Evolutionary conservation across 441 rosid genomes (phyloP).

Genomic region (Populus hybrid): DNA sequence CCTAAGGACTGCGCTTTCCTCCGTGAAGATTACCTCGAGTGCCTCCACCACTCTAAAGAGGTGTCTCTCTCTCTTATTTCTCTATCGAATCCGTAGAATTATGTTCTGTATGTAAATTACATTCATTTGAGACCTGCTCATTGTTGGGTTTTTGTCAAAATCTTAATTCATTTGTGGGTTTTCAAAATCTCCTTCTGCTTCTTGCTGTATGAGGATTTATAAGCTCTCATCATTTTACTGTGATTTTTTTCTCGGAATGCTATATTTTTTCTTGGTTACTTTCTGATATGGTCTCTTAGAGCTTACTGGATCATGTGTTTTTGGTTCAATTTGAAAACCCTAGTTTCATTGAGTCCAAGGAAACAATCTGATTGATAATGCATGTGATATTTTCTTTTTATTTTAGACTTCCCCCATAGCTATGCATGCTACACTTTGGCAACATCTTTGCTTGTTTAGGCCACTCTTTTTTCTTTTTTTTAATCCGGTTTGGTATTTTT

Average conservation of each 20-base stretch:
- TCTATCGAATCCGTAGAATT: background rate
- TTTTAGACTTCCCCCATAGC: background rate
- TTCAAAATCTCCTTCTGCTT: too few species aligned
- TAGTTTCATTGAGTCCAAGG: too few species aligned
- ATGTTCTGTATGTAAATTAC: background rate
- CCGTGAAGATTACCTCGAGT: too few species aligned
- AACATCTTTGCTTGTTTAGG: background rate
- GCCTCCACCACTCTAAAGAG: conserved; percentile 94
- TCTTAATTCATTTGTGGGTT: too few species aligned
- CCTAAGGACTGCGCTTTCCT: too few species aligned
- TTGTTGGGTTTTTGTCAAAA: background rate
- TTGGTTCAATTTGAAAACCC: background rate
- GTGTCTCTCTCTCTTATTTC: conserved; percentile 25
- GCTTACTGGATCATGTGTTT: background rate
- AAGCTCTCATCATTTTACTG: too few species aligned
- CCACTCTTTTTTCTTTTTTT: background rate
- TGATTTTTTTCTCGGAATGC: background rate
- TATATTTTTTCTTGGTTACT: background rate
- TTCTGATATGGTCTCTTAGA: background rate
- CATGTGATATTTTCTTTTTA: background rate
- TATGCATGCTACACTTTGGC: background rate
- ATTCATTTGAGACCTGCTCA: background rate
- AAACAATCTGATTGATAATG: background rate
- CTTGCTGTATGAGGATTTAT: too few species aligned
- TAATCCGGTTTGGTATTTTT: background rate